Evolutionary conservation across 306 rosid species (phyloP).

Genomic region (Cicer bijugum): DNA sequence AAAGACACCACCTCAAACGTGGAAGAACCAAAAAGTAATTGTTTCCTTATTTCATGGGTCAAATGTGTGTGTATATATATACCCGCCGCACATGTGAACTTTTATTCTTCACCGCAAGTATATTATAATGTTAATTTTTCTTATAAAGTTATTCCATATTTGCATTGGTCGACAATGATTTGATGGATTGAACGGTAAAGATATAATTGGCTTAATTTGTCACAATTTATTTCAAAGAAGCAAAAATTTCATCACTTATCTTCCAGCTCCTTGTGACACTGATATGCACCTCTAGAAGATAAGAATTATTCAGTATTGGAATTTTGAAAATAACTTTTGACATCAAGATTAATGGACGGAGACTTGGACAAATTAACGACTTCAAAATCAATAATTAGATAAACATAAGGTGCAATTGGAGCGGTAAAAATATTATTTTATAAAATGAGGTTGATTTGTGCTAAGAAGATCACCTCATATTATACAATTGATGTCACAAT

Average conservation of each 20-base stretch:
- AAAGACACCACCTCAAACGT: too few species aligned
- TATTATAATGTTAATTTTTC: neutral
- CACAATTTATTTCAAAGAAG: conserved; percentile 23
- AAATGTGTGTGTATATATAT: neutral
- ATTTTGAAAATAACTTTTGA: conserved; percentile 25
- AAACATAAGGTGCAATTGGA: neutral
- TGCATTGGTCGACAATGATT: neutral
- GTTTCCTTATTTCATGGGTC: conserved; percentile 11
- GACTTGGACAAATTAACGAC: conserved; percentile 6
- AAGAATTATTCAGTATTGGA: conserved; percentile 33
- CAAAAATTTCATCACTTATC: conserved; percentile 7
- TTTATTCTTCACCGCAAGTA: neutral
- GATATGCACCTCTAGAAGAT: conserved; percentile 41
- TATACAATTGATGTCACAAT: conserved; percentile 19
- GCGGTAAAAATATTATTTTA: conserved; percentile 16
- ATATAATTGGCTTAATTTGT: neutral
- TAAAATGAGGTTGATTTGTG: conserved; percentile 36
- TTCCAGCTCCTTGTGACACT: neutral
- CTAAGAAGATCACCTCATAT: conserved; percentile 20
- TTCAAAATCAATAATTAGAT: conserved; percentile 6
- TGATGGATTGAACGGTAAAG: neutral
- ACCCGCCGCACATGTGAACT: neutral
- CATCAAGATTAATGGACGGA: neutral
- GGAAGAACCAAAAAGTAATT: too few species aligned
- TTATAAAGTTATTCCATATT: neutral